These are phyloP conservation scores for Hsuehochloa calcarea DNA, from an alignment of 176 grass and related monocot genomes.

Conservation along the genomic window DNA sequence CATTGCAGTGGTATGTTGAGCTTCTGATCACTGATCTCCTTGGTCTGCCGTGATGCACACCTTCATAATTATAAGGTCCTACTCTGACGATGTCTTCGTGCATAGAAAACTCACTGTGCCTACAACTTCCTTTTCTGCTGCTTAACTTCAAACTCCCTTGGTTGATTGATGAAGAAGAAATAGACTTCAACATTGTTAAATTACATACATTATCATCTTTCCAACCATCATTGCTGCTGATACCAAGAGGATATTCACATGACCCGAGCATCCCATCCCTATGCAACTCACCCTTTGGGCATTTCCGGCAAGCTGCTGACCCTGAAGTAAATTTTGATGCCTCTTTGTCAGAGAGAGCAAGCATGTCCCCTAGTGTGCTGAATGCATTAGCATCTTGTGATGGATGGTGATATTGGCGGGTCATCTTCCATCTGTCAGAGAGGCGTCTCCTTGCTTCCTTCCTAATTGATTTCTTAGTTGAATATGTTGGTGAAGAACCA, in stretches of 20 bases:
- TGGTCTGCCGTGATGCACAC: background rate
- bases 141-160: conserved; percentile 16
- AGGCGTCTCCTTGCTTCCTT: conserved; percentile 71
- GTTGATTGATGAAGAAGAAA: conserved; percentile 47
- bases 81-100: conserved; percentile 40
- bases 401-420: conserved; percentile 41
- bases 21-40: conserved; percentile 19
- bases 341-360: conserved; percentile 61
- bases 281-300: conserved; percentile 5
- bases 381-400: conserved; percentile 27
- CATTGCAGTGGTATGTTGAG: background rate
- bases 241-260: conserved; percentile 37
- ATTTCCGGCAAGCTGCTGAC: background rate
- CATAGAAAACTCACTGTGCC: conserved; percentile 41
- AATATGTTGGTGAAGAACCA: conserved; percentile 40
- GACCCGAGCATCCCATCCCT: conserved; percentile 14
- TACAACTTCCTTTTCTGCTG: conserved; percentile 38
- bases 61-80: conserved; percentile 26
- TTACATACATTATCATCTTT: conserved; percentile 46
- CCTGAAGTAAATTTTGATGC: conserved; percentile 24
- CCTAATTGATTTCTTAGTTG: conserved; percentile 48
- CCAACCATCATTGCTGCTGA: conserved; percentile 56
- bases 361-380: conserved; percentile 66
- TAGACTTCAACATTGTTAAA: conserved; percentile 44
- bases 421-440: conserved; percentile 69